Evolutionary conservation across 2,329 filamentous ascomycete genomes (phyloP), one percentile per base, ranked within the genome.

Genomic region (Ophiostoma quercus): DNA sequence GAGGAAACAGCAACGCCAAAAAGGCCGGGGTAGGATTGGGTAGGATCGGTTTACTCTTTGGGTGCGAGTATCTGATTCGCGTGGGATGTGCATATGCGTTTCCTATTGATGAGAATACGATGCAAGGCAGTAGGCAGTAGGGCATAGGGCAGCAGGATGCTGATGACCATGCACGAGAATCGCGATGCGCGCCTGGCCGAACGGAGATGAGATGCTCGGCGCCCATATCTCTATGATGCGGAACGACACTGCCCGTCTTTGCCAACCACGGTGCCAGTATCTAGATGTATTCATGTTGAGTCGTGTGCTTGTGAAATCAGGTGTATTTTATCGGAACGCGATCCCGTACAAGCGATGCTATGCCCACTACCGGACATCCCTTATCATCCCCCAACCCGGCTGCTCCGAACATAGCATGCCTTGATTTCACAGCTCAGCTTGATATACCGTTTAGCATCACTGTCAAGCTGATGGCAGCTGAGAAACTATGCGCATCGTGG

Each of bases 11-110:
- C 34, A 34, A 34, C 25, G 25, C 5, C 34, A 19, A 47, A 47
- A 47, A 19, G 43, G 51, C 51, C 22, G 51, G 51, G 51, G 51
- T 57, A 57, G 51, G 51, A 57, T 25, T 57, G 51, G 22, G 51
- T 57, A 57, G 43, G 43, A 47, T 47, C 16, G 43, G 43, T n/a
- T 19, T 47, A n/a, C 19, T 34, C 34, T 34, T 34, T 47, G 43
- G 39, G 3, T 14, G 39, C 11, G 39, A 14, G 39, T 9, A 41
- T 41, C 9, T 41, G 11, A 14, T 47, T 7, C 16, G 43, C 43
- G 16, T 47, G 43, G 16, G 5, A 8, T 16, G 43, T 47, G 43
- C 43, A 47, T n/a, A 47, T n/a, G 25, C 43, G 16, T 16, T 5
- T 6, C 19, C 19, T 7, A 47, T 47, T 14, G 12, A 41, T 14